Conservation (phyloP, 2,329 filamentous ascomycete genomes). For the Colletotrichum tropicicola region DNA sequence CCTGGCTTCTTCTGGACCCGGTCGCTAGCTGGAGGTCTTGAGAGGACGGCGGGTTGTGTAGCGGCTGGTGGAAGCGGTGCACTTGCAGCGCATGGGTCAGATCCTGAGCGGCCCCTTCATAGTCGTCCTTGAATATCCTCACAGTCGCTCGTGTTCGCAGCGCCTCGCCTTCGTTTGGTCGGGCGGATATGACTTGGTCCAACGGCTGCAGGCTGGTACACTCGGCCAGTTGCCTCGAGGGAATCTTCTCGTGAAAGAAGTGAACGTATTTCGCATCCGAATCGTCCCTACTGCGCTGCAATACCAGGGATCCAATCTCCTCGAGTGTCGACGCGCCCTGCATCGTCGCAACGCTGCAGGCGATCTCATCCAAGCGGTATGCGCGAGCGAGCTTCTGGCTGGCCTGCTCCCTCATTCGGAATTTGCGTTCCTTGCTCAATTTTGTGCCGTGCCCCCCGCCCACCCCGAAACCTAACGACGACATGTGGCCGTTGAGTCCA, state of each 20-base stretch:
- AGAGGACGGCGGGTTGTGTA: slow-evolving; percentile 54
- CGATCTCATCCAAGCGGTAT: slow-evolving; percentile 84
- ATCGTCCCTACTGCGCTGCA: slow-evolving; percentile 74
- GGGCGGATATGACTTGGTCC: slow-evolving; percentile 71
- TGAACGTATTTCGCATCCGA: slow-evolving; percentile 87
- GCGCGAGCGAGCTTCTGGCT: slow-evolving; percentile 80
- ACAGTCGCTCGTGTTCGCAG: slow-evolving; percentile 79
- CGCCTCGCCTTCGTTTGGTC: slow-evolving; percentile 71
- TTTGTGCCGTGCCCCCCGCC: slow-evolving; percentile 69
- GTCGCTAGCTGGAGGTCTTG: slow-evolving; percentile 56
- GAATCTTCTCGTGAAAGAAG: slow-evolving; percentile 92
- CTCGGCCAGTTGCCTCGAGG: slow-evolving; percentile 76
- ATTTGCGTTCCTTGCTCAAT: slow-evolving; percentile 79
- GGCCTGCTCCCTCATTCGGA: slow-evolving; percentile 82
- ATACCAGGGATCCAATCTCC: slow-evolving; percentile 76
- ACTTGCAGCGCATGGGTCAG: slow-evolving; percentile 72
- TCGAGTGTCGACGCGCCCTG: slow-evolving; percentile 81
- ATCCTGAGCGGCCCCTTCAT: slow-evolving; percentile 74
- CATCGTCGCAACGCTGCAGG: slow-evolving; percentile 85
- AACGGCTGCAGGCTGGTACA: slow-evolving; percentile 74
- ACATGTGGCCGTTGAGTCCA: slow-evolving; percentile 41
- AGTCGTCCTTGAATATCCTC: slow-evolving; percentile 79
- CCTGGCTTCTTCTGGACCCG: slow-evolving; percentile 38
- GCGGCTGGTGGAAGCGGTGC: slow-evolving; percentile 60
- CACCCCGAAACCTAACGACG: slow-evolving; percentile 60